Evolutionary conservation across 192 early-diverging fungal species (phyloP).

Genomic region (Pilaira anomala): DNA sequence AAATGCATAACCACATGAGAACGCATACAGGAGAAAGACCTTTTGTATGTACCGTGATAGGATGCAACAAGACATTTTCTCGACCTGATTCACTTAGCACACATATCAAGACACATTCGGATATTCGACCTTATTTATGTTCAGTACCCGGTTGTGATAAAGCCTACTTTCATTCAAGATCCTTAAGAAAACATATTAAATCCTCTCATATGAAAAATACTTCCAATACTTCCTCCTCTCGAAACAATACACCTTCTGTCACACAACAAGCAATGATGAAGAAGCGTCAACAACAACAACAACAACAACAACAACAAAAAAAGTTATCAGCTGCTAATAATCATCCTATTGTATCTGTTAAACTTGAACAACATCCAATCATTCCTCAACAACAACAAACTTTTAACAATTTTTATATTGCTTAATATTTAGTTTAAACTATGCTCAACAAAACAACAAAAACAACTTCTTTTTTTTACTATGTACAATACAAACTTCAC

Average conservation of each 20-base stretch:
- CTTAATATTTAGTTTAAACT: too few species aligned
- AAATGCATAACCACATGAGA: conserved; percentile 66
- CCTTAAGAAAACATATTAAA: conserved; percentile 56
- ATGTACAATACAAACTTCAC: not conserved
- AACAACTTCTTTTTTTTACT: not conserved
- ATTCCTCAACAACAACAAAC: not conserved
- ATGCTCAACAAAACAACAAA: not conserved
- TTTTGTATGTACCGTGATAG: conserved; percentile 57
- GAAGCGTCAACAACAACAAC: conserved; percentile 37
- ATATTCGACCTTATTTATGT: conserved; percentile 51
- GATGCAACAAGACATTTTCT: conserved; percentile 69
- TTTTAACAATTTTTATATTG: not conserved
- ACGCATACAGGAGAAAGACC: conserved; percentile 74
- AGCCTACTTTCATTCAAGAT: conserved; percentile 57
- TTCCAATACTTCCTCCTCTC: not conserved
- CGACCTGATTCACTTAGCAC: conserved; percentile 64
- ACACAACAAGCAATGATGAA: conserved; percentile 38
- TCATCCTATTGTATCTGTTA: not conserved
- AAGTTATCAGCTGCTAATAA: too few species aligned
- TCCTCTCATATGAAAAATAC: conserved; percentile 20
- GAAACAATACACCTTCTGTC: conserved; percentile 30
- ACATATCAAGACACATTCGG: conserved; percentile 59
- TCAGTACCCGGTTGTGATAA: conserved; percentile 47
- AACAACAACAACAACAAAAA: not conserved
- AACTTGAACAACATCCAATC: not conserved